These are phyloP conservation scores for Scalesia atractyloides DNA, from an alignment of 129 eudicot species.

Conservation along the genomic window DNA sequence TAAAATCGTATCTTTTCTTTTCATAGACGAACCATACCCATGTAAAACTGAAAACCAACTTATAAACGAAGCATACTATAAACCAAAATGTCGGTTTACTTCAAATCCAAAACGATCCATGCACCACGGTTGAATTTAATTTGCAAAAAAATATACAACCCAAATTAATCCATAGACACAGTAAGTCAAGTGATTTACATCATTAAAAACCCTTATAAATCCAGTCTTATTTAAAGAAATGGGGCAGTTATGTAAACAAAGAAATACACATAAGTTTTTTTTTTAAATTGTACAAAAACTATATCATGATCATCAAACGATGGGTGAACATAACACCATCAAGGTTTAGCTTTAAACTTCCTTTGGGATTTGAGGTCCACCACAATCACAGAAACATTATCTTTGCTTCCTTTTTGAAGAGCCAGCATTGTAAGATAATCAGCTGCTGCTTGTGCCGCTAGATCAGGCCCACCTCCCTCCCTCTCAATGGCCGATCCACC, in stretches of 20 bases:
- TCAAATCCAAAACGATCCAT: no score
- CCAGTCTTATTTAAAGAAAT: background rate
- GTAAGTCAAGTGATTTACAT: background rate
- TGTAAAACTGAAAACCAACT: background rate
- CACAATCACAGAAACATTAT: constrained; percentile 75
- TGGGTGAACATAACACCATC: constrained; percentile 32
- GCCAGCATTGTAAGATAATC: constrained; percentile 73
- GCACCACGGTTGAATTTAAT: no score
- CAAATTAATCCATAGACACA: background rate
- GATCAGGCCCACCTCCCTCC: constrained; percentile 50
- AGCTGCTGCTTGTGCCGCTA: constrained; percentile 82
- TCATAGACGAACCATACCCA: no score
- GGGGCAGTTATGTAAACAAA: constrained; percentile 22
- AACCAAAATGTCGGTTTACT: background rate
- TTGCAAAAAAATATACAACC: no score
- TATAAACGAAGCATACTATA: no score
- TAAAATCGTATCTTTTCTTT: no score
- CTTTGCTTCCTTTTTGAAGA: constrained; percentile 80
- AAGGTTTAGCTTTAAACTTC: constrained; percentile 67
- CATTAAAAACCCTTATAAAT: constrained; percentile 7
- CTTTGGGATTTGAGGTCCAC: constrained; percentile 81
- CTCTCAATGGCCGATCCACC: constrained; percentile 48
- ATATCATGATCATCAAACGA: constrained; percentile 13
- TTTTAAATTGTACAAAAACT: constrained; percentile 24
- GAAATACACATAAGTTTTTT: background rate